Base-by-base conservation (phyloP, 352 stramenopile genomes). In the Pythium coloratum region DNA sequence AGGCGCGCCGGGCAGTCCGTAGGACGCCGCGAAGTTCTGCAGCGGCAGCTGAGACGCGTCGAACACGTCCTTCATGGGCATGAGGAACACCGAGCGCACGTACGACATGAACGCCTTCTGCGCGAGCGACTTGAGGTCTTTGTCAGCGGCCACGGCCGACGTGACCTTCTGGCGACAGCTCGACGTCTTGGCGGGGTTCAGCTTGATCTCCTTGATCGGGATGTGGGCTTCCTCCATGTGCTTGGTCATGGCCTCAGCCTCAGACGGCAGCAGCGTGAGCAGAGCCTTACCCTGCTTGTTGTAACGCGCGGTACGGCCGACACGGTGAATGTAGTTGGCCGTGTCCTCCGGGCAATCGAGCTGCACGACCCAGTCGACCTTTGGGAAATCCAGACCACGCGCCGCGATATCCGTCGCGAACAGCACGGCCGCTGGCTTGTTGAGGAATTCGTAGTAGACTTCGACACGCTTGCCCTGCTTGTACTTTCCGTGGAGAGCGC, bases 21-120 rank as follows among this genome's bases (percentile, higher is more conserved):
- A 84, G 16, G 94, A 98, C 40, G 81, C 67, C 6, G 97, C 97
- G 75, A 97, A 99, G 16, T 84, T 91, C 51, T 98, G 89, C 47
- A 99, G 76, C 49, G 86, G 77, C 40, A 99, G 77, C 64, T 92
- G 71, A 9, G 79, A 80, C 12, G 97, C 86, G 55, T 98, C 78
- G 66, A 99, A 99, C 14, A 99, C 88, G 24, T 97, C 80, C 70
- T 97, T 96, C 68, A 98, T 89, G 3, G 95, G 94, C 91, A 99
- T 96, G 26, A 99, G 76, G 56, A 97, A 90, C 38, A 99, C 88
- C 0, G 91, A 99, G 26, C 97, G 92, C 36, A 99, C 81, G 75
- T 99, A 99, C 14, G 94, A 98, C 79, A 96, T 97, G 74, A 99
- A 99, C 18, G 97, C 97, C 70, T 98, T 99, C 70, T 99, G 97